These are phyloP conservation scores for Nicotiana undulata DNA, from an alignment of 257 asterid genomes.

Conservation along the genomic window DNA sequence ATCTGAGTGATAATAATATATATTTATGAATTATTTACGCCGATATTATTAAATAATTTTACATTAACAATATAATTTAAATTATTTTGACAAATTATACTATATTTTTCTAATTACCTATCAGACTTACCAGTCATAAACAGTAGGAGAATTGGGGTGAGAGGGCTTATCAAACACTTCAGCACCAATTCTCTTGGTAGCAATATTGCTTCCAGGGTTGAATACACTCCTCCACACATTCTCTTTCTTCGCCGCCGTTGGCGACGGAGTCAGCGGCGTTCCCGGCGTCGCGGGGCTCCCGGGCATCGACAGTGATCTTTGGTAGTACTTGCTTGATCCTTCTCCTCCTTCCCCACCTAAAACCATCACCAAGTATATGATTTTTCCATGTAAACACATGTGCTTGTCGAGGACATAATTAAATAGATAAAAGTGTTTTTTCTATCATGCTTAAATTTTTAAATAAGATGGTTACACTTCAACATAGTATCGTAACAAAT, in stretches of 20 bases:
- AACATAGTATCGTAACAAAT: no score
- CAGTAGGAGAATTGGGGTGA: conserved; percentile 77
- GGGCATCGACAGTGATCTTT: conserved; percentile 63
- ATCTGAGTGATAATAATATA: no score
- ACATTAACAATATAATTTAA: no score
- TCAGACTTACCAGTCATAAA: conserved; percentile 71
- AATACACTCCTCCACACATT: conserved; percentile 98
- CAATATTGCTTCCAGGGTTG: conserved; percentile 87
- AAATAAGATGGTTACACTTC: no score
- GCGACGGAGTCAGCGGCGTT: conserved; percentile 39
- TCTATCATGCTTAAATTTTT: no score
- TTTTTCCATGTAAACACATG: no score
- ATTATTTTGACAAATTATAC: no score
- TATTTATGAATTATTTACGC: no score
- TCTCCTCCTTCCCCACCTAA: conserved; percentile 31
- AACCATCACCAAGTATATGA: not conserved
- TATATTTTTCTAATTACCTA: no score
- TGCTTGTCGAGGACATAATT: no score
- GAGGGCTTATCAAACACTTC: conserved; percentile 71
- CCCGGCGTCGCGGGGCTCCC: conserved; percentile 7
- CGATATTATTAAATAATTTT: no score
- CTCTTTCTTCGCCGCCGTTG: conserved; percentile 40
- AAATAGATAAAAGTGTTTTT: no score
- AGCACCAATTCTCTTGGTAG: conserved; percentile 65
- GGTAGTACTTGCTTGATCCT: conserved; percentile 27